Conservation (phyloP, 441 rosid genomes). For the Jatropha multifida region DNA sequence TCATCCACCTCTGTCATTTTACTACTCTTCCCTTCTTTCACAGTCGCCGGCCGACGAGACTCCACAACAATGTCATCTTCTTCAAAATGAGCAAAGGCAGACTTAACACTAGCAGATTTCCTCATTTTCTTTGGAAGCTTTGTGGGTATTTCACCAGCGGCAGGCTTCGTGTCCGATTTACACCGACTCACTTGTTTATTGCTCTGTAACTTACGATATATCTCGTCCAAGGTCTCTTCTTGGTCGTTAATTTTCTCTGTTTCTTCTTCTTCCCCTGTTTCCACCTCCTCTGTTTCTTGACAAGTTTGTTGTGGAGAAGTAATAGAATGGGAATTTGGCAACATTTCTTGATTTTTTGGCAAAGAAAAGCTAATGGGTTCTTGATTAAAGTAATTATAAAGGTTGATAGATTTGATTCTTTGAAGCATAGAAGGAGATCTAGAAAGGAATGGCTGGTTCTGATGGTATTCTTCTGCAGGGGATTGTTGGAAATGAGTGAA, state of each 20-base stretch:
- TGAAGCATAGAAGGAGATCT: slow-evolving; percentile 75
- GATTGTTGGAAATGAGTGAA: slow-evolving; percentile 26
- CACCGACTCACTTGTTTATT: slow-evolving; percentile 38
- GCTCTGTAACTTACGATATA: slow-evolving; percentile 44
- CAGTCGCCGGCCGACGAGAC: slow-evolving; percentile 55
- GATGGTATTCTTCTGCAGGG: slow-evolving; percentile 28
- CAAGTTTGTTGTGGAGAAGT: slow-evolving; percentile 8
- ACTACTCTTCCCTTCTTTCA: slow-evolving; percentile 37
- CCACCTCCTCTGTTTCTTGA: slow-evolving; percentile 9
- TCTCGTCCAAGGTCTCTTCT: slow-evolving; percentile 48
- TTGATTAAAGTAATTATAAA: slow-evolving; percentile 49
- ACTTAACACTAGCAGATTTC: slow-evolving; percentile 78
- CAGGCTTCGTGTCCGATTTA: slow-evolving; percentile 62
- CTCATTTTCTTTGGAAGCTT: slow-evolving; percentile 72
- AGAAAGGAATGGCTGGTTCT: slow-evolving; percentile 23
- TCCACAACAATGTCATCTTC: slow-evolving; percentile 56
- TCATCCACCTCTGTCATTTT: slow-evolving; percentile 44
- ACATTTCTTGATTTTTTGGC: slow-evolving; percentile 22
- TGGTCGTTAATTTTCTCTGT: slow-evolving; percentile 25
- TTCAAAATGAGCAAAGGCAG: slow-evolving; percentile 55
- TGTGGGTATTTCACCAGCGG: slow-evolving; percentile 46
- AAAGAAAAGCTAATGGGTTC: slow-evolving; percentile 31
- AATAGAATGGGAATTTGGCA: slow-evolving; percentile 18
- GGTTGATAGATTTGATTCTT: slow-evolving; percentile 59
- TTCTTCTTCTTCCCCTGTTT: not conserved